Base-by-base conservation (phyloP, 495 filamentous ascomycete species). In the Achaetomiella virescens region DNA sequence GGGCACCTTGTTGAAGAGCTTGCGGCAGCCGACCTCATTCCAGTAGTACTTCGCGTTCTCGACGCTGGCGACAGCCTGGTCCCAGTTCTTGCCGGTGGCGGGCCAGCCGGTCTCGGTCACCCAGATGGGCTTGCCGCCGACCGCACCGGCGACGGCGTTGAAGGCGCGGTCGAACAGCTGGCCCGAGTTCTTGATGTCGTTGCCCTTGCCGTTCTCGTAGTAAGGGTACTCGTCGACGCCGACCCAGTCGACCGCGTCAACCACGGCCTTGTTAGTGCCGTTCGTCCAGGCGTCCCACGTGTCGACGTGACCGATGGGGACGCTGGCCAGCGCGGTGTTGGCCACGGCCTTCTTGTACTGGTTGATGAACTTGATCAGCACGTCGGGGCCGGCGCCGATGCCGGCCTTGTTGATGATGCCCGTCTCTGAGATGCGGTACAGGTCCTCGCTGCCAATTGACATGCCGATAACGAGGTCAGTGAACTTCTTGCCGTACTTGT, bases 31-130 rank as follows among this genome's bases (percentile, higher is more conserved):
- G 47, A 89, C 77, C 62, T 86, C 72, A 47, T 88, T 71, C 86
- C 86, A 90, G 76, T 82, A 90, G 60, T 73, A 78, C 78, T 86
- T 72, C 48, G 86, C 85, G 69, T 89, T 89, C 42, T 70, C 71
- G 21, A 71, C 55, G 55, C 74, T 82, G 45, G 86, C 72, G 2
- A 79, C 78, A 54, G 82, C 86, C 55, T 79, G 61, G 64, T 80
- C 80, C 70, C 78, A 71, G 25, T 47, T 60, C 9, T 62, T 66
- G 36, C 77, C 77, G 17, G 59, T 55, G 33, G 65, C 52, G 9
- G 78, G 77, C 74, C 75, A 80, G 46, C 77, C 78, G 0, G 76
- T 79, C 67, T 80, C 78, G 46, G 73, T 78, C 18, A 80, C 64
- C 78, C 78, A 80, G 52, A 80, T 66, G 44, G 71, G 72, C 69